These are phyloP conservation scores for Miamiensis avidus DNA, from an alignment of 169 alveolate species.

Conservation along the genomic window DNA sequence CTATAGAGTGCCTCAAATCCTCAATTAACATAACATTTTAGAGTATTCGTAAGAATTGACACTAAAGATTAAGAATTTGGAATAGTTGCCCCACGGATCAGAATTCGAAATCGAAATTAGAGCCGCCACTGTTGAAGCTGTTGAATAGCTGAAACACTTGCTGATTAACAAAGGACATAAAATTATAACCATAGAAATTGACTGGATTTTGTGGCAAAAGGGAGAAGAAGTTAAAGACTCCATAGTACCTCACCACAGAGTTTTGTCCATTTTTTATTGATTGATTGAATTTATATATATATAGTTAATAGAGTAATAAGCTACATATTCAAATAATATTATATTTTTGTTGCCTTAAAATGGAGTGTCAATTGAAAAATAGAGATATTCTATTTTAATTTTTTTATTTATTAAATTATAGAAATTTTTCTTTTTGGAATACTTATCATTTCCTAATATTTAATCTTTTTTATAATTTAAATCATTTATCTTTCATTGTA, in stretches of 20 bases:
- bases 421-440: no score
- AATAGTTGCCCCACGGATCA: conserved; percentile 63
- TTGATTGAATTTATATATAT: no score
- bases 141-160: conserved; percentile 58
- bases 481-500: no score
- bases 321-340: no score
- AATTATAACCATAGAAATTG: conserved; percentile 52
- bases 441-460: no score
- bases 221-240: conserved; percentile 71
- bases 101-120: conserved; percentile 84
- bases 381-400: no score
- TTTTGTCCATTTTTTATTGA: conserved; percentile 48
- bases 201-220: conserved; percentile 85
- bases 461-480: no score
- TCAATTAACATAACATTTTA: conserved; percentile 69
- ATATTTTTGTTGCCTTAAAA: no score
- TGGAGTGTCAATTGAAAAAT: no score
- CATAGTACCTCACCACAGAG: conserved; percentile 78
- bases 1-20: conserved; percentile 87
- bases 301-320: no score
- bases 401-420: no score
- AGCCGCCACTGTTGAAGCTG: conserved; percentile 76
- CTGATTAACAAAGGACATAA: conserved; percentile 45
- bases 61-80: conserved; percentile 57
- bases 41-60: conserved; percentile 66